Percentiles rank a stretch among this genome's conserved stretches.
phyloP scores from a whole-genome alignment of 768 basidiomycete species.

The Lentinula guzmanii region DNA sequence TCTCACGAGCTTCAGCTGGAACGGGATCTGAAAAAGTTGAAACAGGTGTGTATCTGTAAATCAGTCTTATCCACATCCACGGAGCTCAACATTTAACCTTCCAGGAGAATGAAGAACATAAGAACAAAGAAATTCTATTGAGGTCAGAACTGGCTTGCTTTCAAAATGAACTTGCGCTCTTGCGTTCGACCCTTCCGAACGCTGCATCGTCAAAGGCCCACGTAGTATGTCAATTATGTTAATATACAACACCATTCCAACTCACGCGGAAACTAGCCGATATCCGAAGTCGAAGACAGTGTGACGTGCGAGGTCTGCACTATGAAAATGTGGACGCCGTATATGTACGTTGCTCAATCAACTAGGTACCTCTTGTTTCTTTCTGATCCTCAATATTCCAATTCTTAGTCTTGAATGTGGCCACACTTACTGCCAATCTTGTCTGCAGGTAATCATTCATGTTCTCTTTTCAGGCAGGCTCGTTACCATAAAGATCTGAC shows the following conservation, averaged over 20 bases:
- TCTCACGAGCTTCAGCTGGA: conserved; percentile 17
- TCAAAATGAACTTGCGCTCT: neutral
- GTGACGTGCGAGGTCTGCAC: conserved; percentile 64
- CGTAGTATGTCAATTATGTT: neutral
- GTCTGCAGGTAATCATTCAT: conserved; percentile 36
- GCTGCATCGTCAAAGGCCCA: neutral
- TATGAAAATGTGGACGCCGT: conserved; percentile 59
- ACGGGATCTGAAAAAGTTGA: conserved; percentile 34
- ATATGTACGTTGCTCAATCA: conserved; percentile 38
- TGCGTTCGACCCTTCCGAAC: neutral
- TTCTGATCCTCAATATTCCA: neutral
- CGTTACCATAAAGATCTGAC: neutral
- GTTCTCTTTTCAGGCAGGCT: neutral
- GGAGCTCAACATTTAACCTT: too few relatives aligned
- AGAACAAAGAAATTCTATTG: neutral
- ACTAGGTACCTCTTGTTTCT: neutral
- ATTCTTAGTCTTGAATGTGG: conserved; percentile 56
- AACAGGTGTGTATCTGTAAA: conserved; percentile 29
- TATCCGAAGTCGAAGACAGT: conserved; percentile 38
- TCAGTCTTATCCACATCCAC: neutral
- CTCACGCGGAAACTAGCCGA: neutral
- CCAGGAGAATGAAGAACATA: neutral
- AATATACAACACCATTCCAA: neutral
- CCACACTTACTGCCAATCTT: conserved; percentile 62
- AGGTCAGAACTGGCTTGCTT: neutral